Base-by-base conservation (phyloP, 148 eudicot genomes). In the Amaranthus cruentus region DNA sequence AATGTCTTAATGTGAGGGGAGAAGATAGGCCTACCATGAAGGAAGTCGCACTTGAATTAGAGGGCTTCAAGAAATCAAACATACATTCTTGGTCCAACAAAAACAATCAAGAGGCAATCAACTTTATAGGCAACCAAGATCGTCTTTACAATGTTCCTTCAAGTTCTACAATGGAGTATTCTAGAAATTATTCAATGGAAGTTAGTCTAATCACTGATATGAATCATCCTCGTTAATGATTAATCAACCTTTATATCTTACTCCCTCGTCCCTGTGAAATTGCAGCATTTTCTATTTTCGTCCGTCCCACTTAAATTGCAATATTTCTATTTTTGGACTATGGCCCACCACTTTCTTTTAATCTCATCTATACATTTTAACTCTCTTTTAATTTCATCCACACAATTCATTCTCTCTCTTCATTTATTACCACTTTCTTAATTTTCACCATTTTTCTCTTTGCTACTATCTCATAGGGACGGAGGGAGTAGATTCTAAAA, bases 1-100 rank as follows among this genome's bases (percentile, higher is more conserved):
- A 49, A 6, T 80, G 83, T 7, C 75, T 76, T 5, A 64, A 56
- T 50, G 43, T 76, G 6, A 67, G 8, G 9, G 77, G 80, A 6
- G 75, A 75, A 14, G 71, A 80, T 12, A 75, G 83, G 67, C 79
- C 79, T 9, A 76, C 72, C 9, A 80, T 80, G 80, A 80, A 76
- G 28, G 76, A 80, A 68, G 73, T 76, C 2, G 73, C 73, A 3
- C 62, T 65, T 2, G 71, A 66, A 7, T 51, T 77, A 9, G 75
- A 71, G 7, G 80, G 60, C 4, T 21, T 71, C 6, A 71, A 51
- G 69, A 72, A 60, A 3, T 71, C 65, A 43, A 72, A 49, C 3
- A 61, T 48, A 44, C 80, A 77, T 11, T 60, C 48, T 14, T 50
- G 48, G 69, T 46, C 6, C 3, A 67, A 59, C 9, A 42, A 67